These are phyloP conservation scores for Pythium guiyangense DNA, from an alignment of 352 stramenopile genomes.

Conservation along the genomic window DNA sequence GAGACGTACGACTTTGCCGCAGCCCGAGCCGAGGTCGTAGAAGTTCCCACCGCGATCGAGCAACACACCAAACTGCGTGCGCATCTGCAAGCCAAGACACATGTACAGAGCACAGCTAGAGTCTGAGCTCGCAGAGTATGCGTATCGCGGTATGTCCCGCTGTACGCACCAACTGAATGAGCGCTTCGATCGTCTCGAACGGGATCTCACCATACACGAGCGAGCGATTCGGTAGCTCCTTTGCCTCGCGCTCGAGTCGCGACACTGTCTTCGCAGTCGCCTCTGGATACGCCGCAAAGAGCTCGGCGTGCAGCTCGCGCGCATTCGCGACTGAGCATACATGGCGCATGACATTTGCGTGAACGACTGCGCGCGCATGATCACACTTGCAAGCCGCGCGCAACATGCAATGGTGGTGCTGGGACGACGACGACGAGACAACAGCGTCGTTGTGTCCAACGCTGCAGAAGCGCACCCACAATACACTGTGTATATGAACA, in stretches of 20 bases:
- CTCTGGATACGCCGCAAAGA: conserved; percentile 48
- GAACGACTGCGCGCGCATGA: too few relatives aligned
- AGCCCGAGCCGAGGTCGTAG: conserved; percentile 67
- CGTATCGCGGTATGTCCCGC: neutral
- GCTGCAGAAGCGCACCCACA: neutral
- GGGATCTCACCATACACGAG: conserved; percentile 65
- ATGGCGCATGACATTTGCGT: neutral
- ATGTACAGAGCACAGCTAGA: neutral
- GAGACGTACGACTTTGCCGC: conserved; percentile 58
- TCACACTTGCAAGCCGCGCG: too few relatives aligned
- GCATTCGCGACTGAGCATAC: conserved; percentile 35
- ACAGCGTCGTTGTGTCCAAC: neutral
- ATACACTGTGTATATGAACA: neutral
- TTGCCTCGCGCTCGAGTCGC: conserved; percentile 57
- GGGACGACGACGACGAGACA: neutral
- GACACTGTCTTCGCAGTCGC: conserved; percentile 49
- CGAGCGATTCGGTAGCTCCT: conserved; percentile 55
- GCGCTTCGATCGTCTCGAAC: conserved; percentile 45
- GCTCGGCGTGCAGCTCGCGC: conserved; percentile 31
- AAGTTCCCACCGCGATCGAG: conserved; percentile 62
- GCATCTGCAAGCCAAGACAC: conserved; percentile 29
- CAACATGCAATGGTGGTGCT: too few relatives aligned
- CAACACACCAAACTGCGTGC: conserved; percentile 49
- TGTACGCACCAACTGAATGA: conserved; percentile 47
- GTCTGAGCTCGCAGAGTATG: neutral